These are phyloP conservation scores for Curvularia eragrostidis DNA, from an alignment of 2,329 filamentous ascomycete genomes.

Conservation along the genomic window DNA sequence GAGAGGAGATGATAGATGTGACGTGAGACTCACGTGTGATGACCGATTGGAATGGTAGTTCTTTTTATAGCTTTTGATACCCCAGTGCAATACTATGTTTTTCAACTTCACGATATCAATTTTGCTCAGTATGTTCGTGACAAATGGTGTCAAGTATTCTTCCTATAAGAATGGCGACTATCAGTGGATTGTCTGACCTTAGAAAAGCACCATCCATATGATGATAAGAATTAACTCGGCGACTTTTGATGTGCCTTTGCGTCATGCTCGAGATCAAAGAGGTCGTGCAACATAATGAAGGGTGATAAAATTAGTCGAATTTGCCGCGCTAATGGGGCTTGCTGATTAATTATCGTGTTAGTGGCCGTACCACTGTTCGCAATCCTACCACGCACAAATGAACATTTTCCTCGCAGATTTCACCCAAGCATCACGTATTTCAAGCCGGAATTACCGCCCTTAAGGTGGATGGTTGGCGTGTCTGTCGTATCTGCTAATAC, in stretches of 20 bases:
- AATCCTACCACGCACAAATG: background rate
- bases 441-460: background rate
- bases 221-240: background rate
- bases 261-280: background rate
- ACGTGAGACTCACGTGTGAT: slow-evolving; percentile 44
- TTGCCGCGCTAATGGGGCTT: slow-evolving; percentile 1
- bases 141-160: background rate
- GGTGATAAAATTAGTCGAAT: background rate
- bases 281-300: background rate
- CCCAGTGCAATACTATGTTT: slow-evolving; percentile 10
- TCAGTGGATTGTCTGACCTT: background rate
- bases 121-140: background rate
- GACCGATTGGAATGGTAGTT: slow-evolving; percentile 43
- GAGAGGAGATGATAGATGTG: slow-evolving; percentile 41
- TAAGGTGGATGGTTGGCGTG: background rate
- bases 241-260: background rate
- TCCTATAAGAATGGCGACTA: background rate
- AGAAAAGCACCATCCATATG: background rate
- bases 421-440: background rate
- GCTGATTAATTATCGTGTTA: slow-evolving; percentile 12
- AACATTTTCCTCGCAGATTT: background rate
- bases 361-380: background rate
- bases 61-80: slow-evolving; percentile 29
- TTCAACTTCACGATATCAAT: background rate
- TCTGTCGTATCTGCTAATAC: background rate